phyloP scores from a whole-genome alignment of 331 rosid genomes.

The Quercus lobata region DNA sequence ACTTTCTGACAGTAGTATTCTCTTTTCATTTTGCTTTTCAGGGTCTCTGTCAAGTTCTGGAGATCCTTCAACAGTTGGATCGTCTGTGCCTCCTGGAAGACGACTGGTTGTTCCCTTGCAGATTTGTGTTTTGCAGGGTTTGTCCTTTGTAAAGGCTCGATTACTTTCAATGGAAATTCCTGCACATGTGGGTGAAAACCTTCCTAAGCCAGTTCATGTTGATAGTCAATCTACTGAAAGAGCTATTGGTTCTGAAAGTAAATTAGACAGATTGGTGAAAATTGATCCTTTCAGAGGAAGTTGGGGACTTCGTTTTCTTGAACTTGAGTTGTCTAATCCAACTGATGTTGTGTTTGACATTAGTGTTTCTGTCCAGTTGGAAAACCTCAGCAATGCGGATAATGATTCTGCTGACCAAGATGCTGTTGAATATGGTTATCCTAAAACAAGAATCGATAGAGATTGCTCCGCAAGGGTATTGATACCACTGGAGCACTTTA shows the following conservation, averaged over 20 bases:
- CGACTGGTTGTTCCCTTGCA: slow-evolving; percentile 89
- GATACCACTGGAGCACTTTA: slow-evolving; percentile 89
- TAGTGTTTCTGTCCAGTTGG: slow-evolving; percentile 80
- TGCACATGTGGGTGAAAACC: slow-evolving; percentile 79
- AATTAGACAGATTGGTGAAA: slow-evolving; percentile 82
- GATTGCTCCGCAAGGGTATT: slow-evolving; percentile 96
- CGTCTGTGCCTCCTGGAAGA: slow-evolving; percentile 81
- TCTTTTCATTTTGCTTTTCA: slow-evolving; percentile 29
- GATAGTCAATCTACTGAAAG: slow-evolving; percentile 37
- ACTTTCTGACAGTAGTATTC: slow-evolving; percentile 14
- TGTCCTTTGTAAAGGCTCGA: slow-evolving; percentile 91
- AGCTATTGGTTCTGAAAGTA: slow-evolving; percentile 37
- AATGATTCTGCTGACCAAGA: slow-evolving; percentile 43
- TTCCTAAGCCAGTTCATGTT: slow-evolving; percentile 48
- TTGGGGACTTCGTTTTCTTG: slow-evolving; percentile 94
- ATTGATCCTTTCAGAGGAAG: slow-evolving; percentile 95
- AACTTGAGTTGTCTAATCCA: slow-evolving; percentile 87
- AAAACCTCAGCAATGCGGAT: slow-evolving; percentile 47
- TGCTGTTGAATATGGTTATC: slow-evolving; percentile 68
- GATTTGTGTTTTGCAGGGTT: slow-evolving; percentile 87
- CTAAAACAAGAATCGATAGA: slow-evolving; percentile 84
- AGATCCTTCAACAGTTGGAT: slow-evolving; percentile 44
- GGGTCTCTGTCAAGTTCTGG: slow-evolving; percentile 58
- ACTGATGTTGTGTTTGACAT: slow-evolving; percentile 90
- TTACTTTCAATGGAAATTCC: slow-evolving; percentile 99